These are phyloP conservation scores for Leishmania tropica DNA, from an alignment of 208 protist genomes.

Conservation along the genomic window DNA sequence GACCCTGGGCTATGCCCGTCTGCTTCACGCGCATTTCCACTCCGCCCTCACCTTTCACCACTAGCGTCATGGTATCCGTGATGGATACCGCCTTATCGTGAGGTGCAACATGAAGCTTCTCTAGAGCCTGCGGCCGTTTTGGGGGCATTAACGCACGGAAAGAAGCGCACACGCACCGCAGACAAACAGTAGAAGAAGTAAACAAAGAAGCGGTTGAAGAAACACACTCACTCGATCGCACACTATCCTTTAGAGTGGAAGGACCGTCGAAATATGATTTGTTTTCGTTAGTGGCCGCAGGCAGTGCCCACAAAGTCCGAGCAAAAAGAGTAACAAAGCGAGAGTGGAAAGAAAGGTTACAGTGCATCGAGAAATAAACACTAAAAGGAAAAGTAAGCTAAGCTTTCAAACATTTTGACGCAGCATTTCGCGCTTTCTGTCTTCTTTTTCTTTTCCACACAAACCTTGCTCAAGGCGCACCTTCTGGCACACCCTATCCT, in stretches of 20 bases:
- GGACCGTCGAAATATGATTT: not conserved
- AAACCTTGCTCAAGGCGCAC: no score
- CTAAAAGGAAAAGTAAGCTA: no score
- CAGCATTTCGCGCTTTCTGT: no score
- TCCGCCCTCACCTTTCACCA: conserved; percentile 87
- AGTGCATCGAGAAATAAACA: no score
- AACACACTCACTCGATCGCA: not conserved
- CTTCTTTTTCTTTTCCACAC: no score
- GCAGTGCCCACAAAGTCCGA: not conserved
- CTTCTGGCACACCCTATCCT: no score
- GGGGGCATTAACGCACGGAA: conserved; percentile 56
- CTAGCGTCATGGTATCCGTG: conserved; percentile 90
- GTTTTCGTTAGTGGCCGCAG: not conserved
- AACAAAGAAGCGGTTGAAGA: not conserved
- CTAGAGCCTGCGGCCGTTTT: conserved; percentile 71
- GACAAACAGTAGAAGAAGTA: not conserved
- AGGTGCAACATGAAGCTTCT: conserved; percentile 63
- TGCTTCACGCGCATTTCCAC: conserved; percentile 90
- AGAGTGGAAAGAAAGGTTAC: not conserved
- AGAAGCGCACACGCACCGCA: not conserved
- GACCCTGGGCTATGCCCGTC: conserved; percentile 66
- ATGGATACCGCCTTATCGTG: conserved; percentile 83
- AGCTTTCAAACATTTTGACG: not conserved
- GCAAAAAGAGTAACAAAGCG: not conserved
- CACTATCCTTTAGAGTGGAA: not conserved